Base-by-base conservation (phyloP, 129 eudicot species). In the Flaveria sonorensis region DNA sequence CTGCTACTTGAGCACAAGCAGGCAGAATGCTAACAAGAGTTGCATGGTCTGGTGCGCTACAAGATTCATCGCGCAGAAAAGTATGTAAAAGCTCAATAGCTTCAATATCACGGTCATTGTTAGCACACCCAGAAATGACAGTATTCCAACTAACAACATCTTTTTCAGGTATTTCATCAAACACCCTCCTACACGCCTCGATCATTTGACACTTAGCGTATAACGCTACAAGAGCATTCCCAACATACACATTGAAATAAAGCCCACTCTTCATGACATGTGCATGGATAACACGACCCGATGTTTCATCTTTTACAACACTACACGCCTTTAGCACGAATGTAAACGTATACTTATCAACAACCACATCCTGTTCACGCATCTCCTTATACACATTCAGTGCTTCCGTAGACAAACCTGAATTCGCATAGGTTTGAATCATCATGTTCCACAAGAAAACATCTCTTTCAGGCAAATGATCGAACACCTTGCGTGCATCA, bases 61-160 rank as follows among this genome's bases (percentile, higher is more conserved):
- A 19, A 11, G 36, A 72, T 6, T 77, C 64, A 16, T 50, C 75
- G 14, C 48, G 56, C 26, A 83, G 40, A 63, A 83, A 66, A 19
- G 46, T 32, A 77, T 64, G 87, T 23, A 86, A 83, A 51, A 86
- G 81, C 46, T 71, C 77, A 32, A 86, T 71, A 39, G 89, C 89
- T 83, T 83, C 81, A 20, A 56, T 30, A 53, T n/a, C 21, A 23
- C 43, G 52, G 4, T 63, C 89, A 52, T 86, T 83, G 42, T 24
- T 69, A 18, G 70, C 76, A 52, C 75, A 86, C 3, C 81, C 75
- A 0, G 87, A 83, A 60, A 86, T 83, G 24, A 80, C 45, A 1
- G 83, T 75, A 79, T 86, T 86, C 89, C 89, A 86, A 83, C 85
- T 82, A 67, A 86, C 85, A 47, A 86, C 56, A 30, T 86, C 89